These are phyloP conservation scores for Tricholoma terreum DNA, from an alignment of 768 basidiomycete genomes.

Conservation along the genomic window DNA sequence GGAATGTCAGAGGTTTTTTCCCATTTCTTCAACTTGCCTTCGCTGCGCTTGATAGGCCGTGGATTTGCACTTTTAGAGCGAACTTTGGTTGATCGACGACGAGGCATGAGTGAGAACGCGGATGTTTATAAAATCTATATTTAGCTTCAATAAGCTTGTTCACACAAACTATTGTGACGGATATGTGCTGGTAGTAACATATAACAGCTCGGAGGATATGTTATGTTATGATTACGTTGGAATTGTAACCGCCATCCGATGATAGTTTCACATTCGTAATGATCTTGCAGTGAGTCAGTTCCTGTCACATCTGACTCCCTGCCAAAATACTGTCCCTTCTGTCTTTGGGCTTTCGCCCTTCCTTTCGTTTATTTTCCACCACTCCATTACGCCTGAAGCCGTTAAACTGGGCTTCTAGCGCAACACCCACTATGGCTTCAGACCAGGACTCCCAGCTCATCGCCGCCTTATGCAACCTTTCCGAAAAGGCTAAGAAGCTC, in stretches of 20 bases:
- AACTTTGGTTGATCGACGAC: slow-evolving; percentile 41
- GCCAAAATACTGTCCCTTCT: slow-evolving; percentile 15
- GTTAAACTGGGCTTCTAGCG: not conserved
- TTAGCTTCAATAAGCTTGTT: no score
- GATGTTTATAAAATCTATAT: no score
- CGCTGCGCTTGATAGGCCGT: slow-evolving; percentile 47
- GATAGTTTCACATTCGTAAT: no score
- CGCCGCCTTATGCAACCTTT: slow-evolving; percentile 46
- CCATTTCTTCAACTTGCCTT: slow-evolving; percentile 63
- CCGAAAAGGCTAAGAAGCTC: slow-evolving; percentile 59
- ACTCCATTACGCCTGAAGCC: slow-evolving; percentile 3
- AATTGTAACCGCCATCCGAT: no score
- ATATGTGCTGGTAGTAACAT: no score
- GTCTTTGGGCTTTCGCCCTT: slow-evolving; percentile 12
- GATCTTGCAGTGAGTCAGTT: not conserved
- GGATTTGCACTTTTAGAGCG: slow-evolving; percentile 35
- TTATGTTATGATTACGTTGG: no score
- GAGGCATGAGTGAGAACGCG: slow-evolving; percentile 36
- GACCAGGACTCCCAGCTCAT: slow-evolving; percentile 59
- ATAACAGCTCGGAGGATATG: no score
- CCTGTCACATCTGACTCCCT: not conserved
- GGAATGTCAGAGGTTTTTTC: slow-evolving; percentile 65
- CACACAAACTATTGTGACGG: no score
- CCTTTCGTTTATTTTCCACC: slow-evolving; percentile 8
- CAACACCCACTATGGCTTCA: slow-evolving; percentile 10